Percentiles rank a stretch among this genome's conserved stretches.
Evolutionary conservation across 192 early-diverging fungal genomes (phyloP).

Genomic region (Coemansia nantahalensis): DNA sequence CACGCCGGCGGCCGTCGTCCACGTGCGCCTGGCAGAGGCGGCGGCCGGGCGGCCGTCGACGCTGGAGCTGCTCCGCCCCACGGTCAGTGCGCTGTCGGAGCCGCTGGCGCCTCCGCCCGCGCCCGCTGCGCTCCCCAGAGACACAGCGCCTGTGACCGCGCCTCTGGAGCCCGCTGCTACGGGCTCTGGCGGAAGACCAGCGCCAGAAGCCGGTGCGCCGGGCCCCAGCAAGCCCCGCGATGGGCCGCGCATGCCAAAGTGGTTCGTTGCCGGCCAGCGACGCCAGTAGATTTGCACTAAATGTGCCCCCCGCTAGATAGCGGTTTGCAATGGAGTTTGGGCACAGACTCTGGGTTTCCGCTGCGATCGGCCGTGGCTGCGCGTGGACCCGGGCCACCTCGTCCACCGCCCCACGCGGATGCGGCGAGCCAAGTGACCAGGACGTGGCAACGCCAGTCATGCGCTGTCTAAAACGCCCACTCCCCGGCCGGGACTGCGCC

Average conservation of each 20-base stretch:
- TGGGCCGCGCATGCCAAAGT: slow-evolving; percentile 42
- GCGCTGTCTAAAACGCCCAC: too few relatives aligned
- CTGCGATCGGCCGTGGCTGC: too few relatives aligned
- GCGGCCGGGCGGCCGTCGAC: background rate
- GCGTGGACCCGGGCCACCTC: too few relatives aligned
- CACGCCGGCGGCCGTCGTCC: slow-evolving; percentile 43
- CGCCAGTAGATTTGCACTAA: slow-evolving; percentile 3
- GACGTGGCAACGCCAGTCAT: too few relatives aligned
- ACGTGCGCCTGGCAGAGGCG: slow-evolving; percentile 21
- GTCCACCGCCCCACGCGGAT: too few relatives aligned
- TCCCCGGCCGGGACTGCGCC: too few relatives aligned
- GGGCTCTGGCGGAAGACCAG: too few relatives aligned
- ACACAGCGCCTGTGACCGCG: background rate
- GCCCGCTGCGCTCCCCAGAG: background rate
- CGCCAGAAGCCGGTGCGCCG: background rate
- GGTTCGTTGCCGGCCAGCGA: slow-evolving; percentile 42
- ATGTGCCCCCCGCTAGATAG: too few relatives aligned
- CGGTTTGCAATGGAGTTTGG: too few relatives aligned
- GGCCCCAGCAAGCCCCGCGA: background rate
- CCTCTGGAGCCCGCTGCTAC: too few relatives aligned
- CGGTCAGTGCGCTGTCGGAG: slow-evolving; percentile 16
- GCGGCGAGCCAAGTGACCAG: too few relatives aligned
- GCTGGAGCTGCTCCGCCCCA: slow-evolving; percentile 13
- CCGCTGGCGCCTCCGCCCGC: slow-evolving; percentile 3
- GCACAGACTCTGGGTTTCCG: too few relatives aligned